phyloP scores from a whole-genome alignment of 1,284 basidiomycete genomes.

The Ustilago hordei region DNA sequence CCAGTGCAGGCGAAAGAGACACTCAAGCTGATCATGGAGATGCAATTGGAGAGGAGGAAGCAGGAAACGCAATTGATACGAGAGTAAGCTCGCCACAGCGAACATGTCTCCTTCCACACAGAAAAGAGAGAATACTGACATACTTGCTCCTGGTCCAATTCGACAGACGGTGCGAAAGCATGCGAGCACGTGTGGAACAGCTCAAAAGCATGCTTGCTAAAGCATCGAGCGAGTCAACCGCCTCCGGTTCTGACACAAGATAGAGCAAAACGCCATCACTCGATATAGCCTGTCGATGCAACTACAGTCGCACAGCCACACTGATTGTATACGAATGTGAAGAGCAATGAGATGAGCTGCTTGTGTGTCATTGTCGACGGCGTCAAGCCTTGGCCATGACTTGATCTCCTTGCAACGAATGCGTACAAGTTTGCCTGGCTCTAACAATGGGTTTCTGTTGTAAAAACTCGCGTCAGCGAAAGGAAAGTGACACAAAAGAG shows the following conservation, averaged over 20 bases:
- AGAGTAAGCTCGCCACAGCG: conserved; percentile 26
- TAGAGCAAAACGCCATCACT: background rate
- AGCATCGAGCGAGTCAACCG: conserved; percentile 1
- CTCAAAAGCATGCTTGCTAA: conserved; percentile 33
- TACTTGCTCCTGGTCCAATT: background rate
- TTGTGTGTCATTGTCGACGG: background rate
- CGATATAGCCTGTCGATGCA: background rate
- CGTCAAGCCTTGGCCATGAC: background rate
- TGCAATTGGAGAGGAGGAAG: conserved; percentile 57
- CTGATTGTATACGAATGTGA: background rate
- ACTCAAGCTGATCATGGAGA: conserved; percentile 54
- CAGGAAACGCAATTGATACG: conserved; percentile 55
- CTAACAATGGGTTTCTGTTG: background rate
- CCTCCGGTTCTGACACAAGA: background rate
- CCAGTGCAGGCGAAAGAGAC: conserved; percentile 63
- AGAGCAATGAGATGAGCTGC: background rate
- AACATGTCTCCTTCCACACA: background rate
- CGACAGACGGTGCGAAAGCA: conserved; percentile 33
- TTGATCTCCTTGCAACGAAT: background rate
- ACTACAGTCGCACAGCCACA: background rate
- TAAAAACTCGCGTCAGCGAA: background rate
- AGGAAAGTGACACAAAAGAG: conserved; percentile 1
- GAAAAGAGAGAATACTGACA: background rate
- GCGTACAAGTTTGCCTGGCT: background rate
- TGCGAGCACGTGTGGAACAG: conserved; percentile 31